Evolutionary conservation across 495 filamentous ascomycete genomes (phyloP).

Genomic region (Aspergillus nidulans): DNA sequence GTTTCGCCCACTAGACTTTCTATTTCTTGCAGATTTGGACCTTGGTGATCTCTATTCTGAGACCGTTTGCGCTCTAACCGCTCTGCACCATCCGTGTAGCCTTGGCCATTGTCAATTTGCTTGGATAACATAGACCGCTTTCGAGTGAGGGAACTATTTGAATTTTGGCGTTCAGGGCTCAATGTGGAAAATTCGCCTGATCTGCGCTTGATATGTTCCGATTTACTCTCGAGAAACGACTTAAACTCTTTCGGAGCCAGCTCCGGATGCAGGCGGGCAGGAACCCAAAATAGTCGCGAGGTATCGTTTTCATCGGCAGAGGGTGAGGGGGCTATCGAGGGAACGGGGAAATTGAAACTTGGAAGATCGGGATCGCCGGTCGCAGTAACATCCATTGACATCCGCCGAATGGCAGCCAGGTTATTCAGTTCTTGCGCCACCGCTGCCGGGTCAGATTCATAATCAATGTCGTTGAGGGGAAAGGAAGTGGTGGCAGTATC

Average conservation of each 20-base stretch:
- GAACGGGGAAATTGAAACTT: slow-evolving; percentile 62
- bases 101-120: slow-evolving; percentile 74
- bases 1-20: slow-evolving; percentile 81
- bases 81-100: slow-evolving; percentile 86
- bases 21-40: slow-evolving; percentile 61
- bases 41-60: slow-evolving; percentile 52
- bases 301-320: slow-evolving; percentile 79
- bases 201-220: slow-evolving; percentile 79
- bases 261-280: slow-evolving; percentile 89
- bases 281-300: slow-evolving; percentile 90
- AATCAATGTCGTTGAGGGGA: slow-evolving; percentile 87
- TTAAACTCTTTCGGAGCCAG: slow-evolving; percentile 95
- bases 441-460: slow-evolving; percentile 82
- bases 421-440: slow-evolving; percentile 95
- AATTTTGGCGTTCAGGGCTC: slow-evolving; percentile 56
- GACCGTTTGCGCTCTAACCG: slow-evolving; percentile 74
- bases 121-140: slow-evolving; percentile 96
- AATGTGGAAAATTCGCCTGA: slow-evolving; percentile 68
- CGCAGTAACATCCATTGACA: slow-evolving; percentile 97
- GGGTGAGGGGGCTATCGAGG: slow-evolving; percentile 68
- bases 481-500: slow-evolving; percentile 73
- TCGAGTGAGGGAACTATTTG: slow-evolving; percentile 62
- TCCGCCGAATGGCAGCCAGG: slow-evolving; percentile 86
- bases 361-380: slow-evolving; percentile 91
- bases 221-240: slow-evolving; percentile 88